phyloP scores from a whole-genome alignment of 2,329 filamentous ascomycete species.

The Scedosporium apiospermum region DNA sequence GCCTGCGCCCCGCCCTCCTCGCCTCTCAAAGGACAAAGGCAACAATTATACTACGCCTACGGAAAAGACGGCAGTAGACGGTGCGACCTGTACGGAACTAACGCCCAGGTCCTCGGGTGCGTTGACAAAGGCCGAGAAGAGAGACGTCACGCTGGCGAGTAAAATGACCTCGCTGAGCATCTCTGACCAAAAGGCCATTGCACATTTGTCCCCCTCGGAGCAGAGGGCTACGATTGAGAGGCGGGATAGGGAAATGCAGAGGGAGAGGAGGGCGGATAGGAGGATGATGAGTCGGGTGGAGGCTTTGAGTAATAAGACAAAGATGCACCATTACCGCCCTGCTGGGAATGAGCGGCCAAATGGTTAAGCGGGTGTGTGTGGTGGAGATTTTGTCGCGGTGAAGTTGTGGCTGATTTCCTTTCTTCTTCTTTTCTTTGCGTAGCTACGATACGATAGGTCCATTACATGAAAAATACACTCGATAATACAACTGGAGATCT shows the following conservation, averaged over 20 bases:
- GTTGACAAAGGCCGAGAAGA: background rate
- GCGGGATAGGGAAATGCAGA: background rate
- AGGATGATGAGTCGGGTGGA: background rate
- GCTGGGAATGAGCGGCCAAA: background rate
- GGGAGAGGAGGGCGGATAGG: background rate
- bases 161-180: background rate
- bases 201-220: background rate
- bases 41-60: background rate
- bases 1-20: background rate
- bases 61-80: background rate
- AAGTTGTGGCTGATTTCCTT: background rate
- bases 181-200: background rate
- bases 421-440: background rate
- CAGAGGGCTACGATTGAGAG: background rate
- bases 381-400: background rate
- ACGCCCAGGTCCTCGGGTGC: background rate
- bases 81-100: background rate
- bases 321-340: background rate
- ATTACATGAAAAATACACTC: background rate
- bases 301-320: background rate
- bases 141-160: background rate
- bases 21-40: background rate
- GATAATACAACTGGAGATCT: no score
- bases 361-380: background rate
- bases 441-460: no score